Percentiles rank a stretch among this genome's conserved stretches.
Conservation (phyloP, 768 basidiomycete species). For the Phaeotremella skinneri region DNA sequence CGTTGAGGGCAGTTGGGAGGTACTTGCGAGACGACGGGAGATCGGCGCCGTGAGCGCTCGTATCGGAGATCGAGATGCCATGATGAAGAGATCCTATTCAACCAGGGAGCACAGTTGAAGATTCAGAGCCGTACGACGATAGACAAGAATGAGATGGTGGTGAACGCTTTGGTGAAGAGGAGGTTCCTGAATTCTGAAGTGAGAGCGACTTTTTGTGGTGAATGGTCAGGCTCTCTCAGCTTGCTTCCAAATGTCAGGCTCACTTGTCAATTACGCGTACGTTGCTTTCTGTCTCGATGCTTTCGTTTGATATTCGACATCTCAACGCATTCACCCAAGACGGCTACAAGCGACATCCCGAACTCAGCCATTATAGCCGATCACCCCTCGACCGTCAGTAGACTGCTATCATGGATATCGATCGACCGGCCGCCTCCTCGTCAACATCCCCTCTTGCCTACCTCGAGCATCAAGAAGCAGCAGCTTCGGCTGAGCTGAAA, state of each 20-base stretch:
- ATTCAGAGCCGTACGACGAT: no score
- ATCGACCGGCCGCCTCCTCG: constrained; percentile 36
- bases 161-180: background rate
- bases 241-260: background rate
- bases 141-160: background rate
- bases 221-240: no score
- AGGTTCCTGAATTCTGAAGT: no score
- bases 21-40: constrained; percentile 1
- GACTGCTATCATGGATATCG: constrained; percentile 45
- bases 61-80: background rate
- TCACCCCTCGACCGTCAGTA: background rate
- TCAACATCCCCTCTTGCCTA: constrained; percentile 38
- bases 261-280: background rate
- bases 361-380: background rate
- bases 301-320: background rate
- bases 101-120: no score
- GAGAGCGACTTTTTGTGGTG: no score
- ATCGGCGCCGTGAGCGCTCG: background rate
- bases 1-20: background rate
- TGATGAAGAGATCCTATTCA: no score
- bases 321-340: background rate
- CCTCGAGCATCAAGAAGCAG: constrained; percentile 40
- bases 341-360: background rate
- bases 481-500: constrained; percentile 34
- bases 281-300: background rate